Conservation (phyloP, 495 filamentous ascomycete genomes). For the Penicillium robsamsonii region DNA sequence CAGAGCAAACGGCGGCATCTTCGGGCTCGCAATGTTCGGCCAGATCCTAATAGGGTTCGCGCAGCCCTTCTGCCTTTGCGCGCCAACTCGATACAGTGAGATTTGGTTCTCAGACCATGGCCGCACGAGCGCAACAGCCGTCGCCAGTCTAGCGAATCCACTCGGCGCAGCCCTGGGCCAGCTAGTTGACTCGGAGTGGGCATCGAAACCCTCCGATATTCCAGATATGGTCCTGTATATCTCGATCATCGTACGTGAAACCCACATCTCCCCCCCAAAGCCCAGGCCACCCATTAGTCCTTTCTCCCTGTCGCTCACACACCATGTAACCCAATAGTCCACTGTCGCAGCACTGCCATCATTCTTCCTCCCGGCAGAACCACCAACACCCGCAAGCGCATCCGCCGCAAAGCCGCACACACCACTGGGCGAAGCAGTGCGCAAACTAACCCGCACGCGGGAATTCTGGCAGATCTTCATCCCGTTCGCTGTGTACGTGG, state of each 20-base stretch:
- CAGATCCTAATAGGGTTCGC: conserved; percentile 87
- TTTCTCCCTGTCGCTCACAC: not conserved
- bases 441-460: conserved; percentile 49
- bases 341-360: conserved; percentile 71
- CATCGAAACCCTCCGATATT: conserved; percentile 57
- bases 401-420: conserved; percentile 47
- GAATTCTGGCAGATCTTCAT: conserved; percentile 76
- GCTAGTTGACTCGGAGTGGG: conserved; percentile 77
- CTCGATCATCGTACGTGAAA: conserved; percentile 68
- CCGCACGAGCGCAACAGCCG: conserved; percentile 82
- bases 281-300: conserved; percentile 8
- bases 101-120: conserved; percentile 88
- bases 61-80: conserved; percentile 88
- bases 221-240: conserved; percentile 84
- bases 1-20: conserved; percentile 57
- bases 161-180: conserved; percentile 86
- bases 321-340: conserved; percentile 45
- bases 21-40: conserved; percentile 85
- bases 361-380: conserved; percentile 77
- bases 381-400: conserved; percentile 69
- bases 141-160: conserved; percentile 82
- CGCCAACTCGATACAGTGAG: conserved; percentile 88
- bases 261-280: not conserved
- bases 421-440: conserved; percentile 49
- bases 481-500: conserved; percentile 81